phyloP scores from a whole-genome alignment of 768 basidiomycete genomes.

The Termitomyces sp. region DNA sequence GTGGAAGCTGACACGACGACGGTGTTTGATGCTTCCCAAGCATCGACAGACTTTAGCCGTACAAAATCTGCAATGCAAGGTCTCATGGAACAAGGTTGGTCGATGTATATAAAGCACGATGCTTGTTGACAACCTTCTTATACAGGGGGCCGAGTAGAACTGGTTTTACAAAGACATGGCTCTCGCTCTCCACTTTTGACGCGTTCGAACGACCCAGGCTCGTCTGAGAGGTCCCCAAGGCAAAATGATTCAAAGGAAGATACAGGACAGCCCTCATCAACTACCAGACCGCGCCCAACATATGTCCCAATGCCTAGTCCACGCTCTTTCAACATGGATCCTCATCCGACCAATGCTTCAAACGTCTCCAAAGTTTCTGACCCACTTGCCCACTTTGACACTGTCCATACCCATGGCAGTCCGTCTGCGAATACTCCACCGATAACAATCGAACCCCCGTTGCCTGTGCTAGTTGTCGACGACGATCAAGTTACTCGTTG shows the following conservation, averaged over 20 bases:
- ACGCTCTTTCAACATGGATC: conserved; percentile 27
- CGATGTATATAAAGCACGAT: not conserved
- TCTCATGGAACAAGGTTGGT: conserved; percentile 61
- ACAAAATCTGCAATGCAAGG: conserved; percentile 52
- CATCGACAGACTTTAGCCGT: conserved; percentile 23
- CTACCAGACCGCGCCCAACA: conserved; percentile 26
- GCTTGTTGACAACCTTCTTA: not conserved
- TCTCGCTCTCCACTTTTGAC: conserved; percentile 23
- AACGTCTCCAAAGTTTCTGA: conserved; percentile 15
- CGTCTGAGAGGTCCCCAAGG: not conserved
- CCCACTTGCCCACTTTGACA: conserved; percentile 36
- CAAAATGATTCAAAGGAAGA: not conserved
- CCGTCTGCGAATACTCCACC: conserved; percentile 34
- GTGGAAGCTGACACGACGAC: conserved; percentile 25
- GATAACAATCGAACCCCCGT: conserved; percentile 42
- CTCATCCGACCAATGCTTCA: conserved; percentile 18
- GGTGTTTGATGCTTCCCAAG: conserved; percentile 23
- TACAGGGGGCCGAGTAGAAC: conserved; percentile 55
- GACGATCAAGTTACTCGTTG: conserved; percentile 79
- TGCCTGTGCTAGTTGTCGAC: conserved; percentile 78
- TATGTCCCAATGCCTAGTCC: conserved; percentile 35
- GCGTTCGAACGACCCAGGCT: not conserved
- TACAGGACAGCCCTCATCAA: not conserved
- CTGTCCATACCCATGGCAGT: conserved; percentile 32
- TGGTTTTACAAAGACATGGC: conserved; percentile 41